Evolutionary conservation across 139 green algal species (phyloP).

Genomic region (Coelastrella sp.): DNA sequence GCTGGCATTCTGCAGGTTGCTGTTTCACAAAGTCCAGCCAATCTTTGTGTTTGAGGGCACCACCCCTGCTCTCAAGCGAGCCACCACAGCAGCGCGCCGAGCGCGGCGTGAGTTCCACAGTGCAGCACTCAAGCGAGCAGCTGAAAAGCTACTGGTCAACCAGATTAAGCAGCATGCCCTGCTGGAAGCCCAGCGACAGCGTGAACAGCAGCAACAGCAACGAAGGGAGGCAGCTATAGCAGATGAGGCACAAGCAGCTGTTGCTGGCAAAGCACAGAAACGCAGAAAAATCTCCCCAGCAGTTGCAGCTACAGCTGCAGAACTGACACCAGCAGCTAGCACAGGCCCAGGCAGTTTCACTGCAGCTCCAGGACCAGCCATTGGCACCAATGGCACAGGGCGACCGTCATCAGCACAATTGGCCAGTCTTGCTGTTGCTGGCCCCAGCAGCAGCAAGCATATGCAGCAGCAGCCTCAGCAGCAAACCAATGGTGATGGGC

Average conservation of each 20-base stretch:
- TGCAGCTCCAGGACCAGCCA: neutral
- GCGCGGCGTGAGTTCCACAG: conserved; percentile 84
- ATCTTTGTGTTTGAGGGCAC: conserved; percentile 99
- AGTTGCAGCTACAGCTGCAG: conserved; percentile 52
- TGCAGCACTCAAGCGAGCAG: conserved; percentile 77
- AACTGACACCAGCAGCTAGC: conserved; percentile 71
- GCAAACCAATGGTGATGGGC: neutral
- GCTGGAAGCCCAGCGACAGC: conserved; percentile 34
- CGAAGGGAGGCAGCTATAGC: neutral
- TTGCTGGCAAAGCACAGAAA: neutral
- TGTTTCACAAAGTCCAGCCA: conserved; percentile 94
- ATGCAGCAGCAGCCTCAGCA: neutral
- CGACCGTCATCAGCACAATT: no score
- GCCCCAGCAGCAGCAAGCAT: neutral
- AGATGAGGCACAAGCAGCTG: neutral
- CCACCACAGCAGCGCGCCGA: conserved; percentile 81
- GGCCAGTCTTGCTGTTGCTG: neutral
- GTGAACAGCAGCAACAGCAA: conserved; percentile 22
- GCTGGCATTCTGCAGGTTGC: conserved; percentile 72
- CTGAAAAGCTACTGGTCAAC: conserved; percentile 96
- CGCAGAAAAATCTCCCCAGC: neutral
- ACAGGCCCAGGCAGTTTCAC: neutral
- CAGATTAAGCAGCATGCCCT: conserved; percentile 83
- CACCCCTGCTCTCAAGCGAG: conserved; percentile 94
- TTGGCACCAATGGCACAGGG: no score